Base-by-base conservation (phyloP, 768 basidiomycete species). In the Tricholoma matsutake region DNA sequence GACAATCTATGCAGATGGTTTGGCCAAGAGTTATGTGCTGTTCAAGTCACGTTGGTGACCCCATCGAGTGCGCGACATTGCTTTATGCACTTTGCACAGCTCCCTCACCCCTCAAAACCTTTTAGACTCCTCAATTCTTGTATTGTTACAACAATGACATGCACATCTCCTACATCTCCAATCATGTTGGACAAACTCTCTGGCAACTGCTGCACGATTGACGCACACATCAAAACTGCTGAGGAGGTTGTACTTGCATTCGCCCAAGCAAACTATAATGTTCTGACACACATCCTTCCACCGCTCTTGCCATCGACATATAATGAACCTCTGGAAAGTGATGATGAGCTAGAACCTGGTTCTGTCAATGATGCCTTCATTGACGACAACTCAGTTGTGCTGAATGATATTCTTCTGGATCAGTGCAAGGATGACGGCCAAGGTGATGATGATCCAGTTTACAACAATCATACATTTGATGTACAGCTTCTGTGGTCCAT, bases 1-100 rank as follows among this genome's bases (percentile, higher is more conserved):
- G 69, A 75, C 32, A 77, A 79, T 25, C 63, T 79, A 0, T 73
- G 22, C 41, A 28, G 55, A 25, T 56, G 55, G 55, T 41, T 56
- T 56, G 37, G 55, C 28, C 20, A 41, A 29, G 55, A 56, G 41
- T 39, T 56, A 25, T 29, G 55, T 56, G 55, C 20, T 13, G 37
- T 56, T 16, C 13, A 56, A 43, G 37, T 56, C 22, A 37, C 22
- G 55, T 22, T 56, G 37, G 37, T 37, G 16, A 56, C 35, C 29
- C 55, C 55, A 43, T 56, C 55, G 25, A 56, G 55, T 56, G 41
- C 41, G 41, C 37, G 49, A 51, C 49, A 16, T 51, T 28, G 8
- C n/a, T n/a, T n/a, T n/a, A n/a, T n/a, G n/a, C n/a, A n/a, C n/a
- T n/a, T n/a, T n/a, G n/a, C n/a, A n/a, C n/a, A n/a, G n/a, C n/a